Base-by-base conservation (phyloP, 176 grass and related monocot genomes). In the Miscanthus lutarioriparius region DNA sequence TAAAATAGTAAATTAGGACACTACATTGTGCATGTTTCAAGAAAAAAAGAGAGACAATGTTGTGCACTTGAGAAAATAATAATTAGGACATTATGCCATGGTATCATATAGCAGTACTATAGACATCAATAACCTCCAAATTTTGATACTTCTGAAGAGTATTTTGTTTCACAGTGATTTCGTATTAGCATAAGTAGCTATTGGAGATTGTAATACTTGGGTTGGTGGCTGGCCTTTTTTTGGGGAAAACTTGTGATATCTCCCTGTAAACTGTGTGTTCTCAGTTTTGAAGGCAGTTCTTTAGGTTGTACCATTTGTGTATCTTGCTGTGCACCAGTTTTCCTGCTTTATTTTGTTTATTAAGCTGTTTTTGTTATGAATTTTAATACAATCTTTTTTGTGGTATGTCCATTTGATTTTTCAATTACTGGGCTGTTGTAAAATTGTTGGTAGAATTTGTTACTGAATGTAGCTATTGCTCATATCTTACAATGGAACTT, bases 401-500 rank as follows among this genome's bases (percentile, higher is more conserved):
- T 74, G n/a, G 35, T 51, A 72, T 63, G 20, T 64, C 14, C n/a
- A 54, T 37, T 23, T 70, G 11, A 76, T 59, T 65, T 5, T 68
- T 32, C 17, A 37, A 17, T 49, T 68, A 2, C 49, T 47, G 10
- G 33, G 17, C 65, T 58, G 23, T 81, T 7, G 0, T 27, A 32
- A 45, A 70, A 49, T 3, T 10, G 4, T 36, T 38, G 51, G 10
- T 26, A 45, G 7, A 64, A 17, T 80, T 84, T 10, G 22, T 48
- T 6, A 51, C 11, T 13, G 22, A 68, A 30, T 58, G 0, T 22
- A 28, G 23, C 23, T 71, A 9, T 27, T 89, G 6, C 30, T 45
- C 13, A 19, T 80, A 77, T 80, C 5, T 75, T 17, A 22, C 38
- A 32, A 76, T 77, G 41, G 5, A 72, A 72, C 53, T 64, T 61